Base-by-base conservation (phyloP, 2,329 filamentous ascomycete species). In the Rhinocladiella similis region DNA sequence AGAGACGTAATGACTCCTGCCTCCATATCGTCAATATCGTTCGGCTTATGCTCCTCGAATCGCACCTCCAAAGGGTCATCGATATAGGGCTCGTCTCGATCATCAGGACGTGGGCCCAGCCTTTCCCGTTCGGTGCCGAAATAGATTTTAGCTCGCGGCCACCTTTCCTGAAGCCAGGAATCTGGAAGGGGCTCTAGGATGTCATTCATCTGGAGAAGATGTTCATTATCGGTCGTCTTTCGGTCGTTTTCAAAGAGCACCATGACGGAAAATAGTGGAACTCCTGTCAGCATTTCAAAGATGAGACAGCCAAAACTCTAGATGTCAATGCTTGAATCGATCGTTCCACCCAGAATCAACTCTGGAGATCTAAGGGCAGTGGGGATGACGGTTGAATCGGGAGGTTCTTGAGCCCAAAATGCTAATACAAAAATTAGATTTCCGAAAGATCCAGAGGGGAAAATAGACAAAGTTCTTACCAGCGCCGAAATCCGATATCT, bases 261-360 rank as follows among this genome's bases (percentile, higher is more conserved):
- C 65, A 60, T 52, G 50, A 67, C 55, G 27, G 57, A 54, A 53
- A 67, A 67, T 4, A 67, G 18, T 18, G 36, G 10, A 56, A 39
- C 33, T 50, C 69, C 65, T 12, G 67, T 68, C 27, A 71, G 56
- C 33, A 70, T 60, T 58, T 70, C 69, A 55, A 67, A 70, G 27
- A 70, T 19, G n/a, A 71, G 59, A 45, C 68, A 71, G 56, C 36
- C 36, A 38, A 71, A 68, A 51, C 63, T 67, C 72, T 67, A 73
- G 35, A 73, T 62, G 27, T 73, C 69, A 51, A 72, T 68, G 1
- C 64, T 60, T 47, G 60, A 65, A 57, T 66, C 63, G 64, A 73
- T 69, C 5, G 7, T 19, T 27, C 69, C 58, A 1, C 63, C 65
- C 42, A 72, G 66, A 56, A 72, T 68, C 1, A 67, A 63, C 57